These are phyloP conservation scores for Trichoderma afroharzianum DNA, from an alignment of 2,329 filamentous ascomycete genomes.

Conservation along the genomic window DNA sequence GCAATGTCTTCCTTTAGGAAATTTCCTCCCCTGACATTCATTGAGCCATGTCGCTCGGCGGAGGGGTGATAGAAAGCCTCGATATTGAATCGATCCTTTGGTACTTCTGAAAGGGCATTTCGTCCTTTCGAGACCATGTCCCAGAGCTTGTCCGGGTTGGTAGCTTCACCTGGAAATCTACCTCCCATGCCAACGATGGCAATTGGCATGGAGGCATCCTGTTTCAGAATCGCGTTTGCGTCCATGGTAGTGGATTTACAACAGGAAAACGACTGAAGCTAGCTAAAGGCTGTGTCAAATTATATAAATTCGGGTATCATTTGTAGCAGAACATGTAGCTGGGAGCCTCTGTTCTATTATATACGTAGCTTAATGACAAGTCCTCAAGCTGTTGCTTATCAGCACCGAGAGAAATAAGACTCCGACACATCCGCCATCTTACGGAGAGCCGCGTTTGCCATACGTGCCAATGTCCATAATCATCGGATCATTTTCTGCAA, in stretches of 20 bases:
- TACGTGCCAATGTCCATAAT: not conserved
- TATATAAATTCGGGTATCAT: not conserved
- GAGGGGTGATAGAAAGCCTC: not conserved
- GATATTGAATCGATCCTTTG: not conserved
- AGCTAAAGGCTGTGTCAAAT: not conserved
- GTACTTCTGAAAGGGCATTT: not conserved
- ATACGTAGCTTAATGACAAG: not conserved
- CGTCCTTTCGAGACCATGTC: not conserved
- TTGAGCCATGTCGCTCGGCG: not conserved
- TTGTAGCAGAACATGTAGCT: not conserved
- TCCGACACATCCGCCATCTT: not conserved
- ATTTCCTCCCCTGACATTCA: not conserved
- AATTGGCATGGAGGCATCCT: not conserved
- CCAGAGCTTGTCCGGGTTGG: not conserved
- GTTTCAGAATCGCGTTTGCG: not conserved
- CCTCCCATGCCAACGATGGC: not conserved
- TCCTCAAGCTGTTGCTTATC: not conserved
- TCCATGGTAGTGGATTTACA: not conserved
- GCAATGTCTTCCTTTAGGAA: not conserved
- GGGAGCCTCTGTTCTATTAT: not conserved
- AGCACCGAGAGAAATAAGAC: not conserved
- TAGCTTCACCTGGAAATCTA: not conserved
- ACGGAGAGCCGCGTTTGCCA: not conserved
- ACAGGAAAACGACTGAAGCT: not conserved
- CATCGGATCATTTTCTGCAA: not conserved